phyloP scores from a whole-genome alignment of 495 filamentous ascomycete species.

The Lasiosphaeris hirsuta region DNA sequence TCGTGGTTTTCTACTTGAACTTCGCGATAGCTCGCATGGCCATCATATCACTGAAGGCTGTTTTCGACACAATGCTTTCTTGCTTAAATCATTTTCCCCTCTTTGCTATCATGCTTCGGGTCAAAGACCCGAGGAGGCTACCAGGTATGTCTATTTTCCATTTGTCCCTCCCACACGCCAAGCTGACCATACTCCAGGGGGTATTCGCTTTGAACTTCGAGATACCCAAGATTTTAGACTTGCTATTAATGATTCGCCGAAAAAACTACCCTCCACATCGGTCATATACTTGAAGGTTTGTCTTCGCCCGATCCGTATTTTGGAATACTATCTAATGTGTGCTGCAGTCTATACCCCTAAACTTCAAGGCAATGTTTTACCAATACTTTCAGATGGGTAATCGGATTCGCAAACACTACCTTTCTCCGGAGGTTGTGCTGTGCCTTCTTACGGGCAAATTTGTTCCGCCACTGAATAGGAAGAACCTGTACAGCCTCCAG shows the following conservation, averaged over 20 bases:
- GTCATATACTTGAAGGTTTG: slow-evolving; percentile 78
- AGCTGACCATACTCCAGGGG: slow-evolving; percentile 49
- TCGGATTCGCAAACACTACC: slow-evolving; percentile 91
- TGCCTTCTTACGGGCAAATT: slow-evolving; percentile 87
- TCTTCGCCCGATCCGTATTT: not conserved
- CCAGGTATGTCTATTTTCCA: slow-evolving; percentile 57
- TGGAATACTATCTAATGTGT: slow-evolving; percentile 7
- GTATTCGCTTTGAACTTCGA: slow-evolving; percentile 86
- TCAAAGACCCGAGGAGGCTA: slow-evolving; percentile 88
- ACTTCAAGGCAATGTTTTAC: slow-evolving; percentile 89
- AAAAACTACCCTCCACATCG: slow-evolving; percentile 51
- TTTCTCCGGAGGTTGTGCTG: slow-evolving; percentile 80
- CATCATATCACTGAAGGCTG: slow-evolving; percentile 87
- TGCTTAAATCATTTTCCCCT: slow-evolving; percentile 97
- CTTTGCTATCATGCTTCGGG: slow-evolving; percentile 92
- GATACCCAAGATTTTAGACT: slow-evolving; percentile 58
- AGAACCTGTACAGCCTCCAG: slow-evolving; percentile 93
- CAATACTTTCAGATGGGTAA: slow-evolving; percentile 94
- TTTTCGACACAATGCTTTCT: slow-evolving; percentile 84
- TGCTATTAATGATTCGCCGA: slow-evolving; percentile 33
- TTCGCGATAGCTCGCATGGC: slow-evolving; percentile 92
- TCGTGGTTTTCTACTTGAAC: slow-evolving; percentile 93
- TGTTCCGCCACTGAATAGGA: slow-evolving; percentile 85
- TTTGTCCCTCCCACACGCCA: not conserved
- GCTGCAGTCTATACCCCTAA: slow-evolving; percentile 76